Percentiles rank a stretch among this genome's conserved stretches.
Conservation (phyloP, 345 rosid genomes). For the Salix koriyanagi region DNA sequence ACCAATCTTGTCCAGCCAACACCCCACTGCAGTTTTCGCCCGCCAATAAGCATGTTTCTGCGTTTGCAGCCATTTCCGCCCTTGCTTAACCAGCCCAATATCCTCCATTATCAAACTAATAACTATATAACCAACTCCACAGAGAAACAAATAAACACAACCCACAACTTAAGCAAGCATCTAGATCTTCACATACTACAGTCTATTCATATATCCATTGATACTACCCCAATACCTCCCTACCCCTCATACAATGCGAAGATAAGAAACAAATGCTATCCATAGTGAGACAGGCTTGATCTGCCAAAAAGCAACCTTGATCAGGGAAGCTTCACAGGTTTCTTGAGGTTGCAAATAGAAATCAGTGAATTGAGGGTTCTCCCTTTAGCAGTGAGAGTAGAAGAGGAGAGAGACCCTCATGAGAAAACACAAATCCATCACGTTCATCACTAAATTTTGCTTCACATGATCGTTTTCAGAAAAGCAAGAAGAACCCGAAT, state of each 20-base stretch:
- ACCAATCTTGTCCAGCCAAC: conserved; percentile 51
- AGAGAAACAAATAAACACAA: background rate
- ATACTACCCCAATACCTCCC: background rate
- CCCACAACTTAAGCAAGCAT: background rate
- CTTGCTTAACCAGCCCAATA: conserved; percentile 78
- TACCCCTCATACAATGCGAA: background rate
- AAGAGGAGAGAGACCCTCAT: background rate
- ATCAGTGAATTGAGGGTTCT: background rate
- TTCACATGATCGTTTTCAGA: background rate
- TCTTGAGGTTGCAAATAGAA: background rate
- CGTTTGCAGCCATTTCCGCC: conserved; percentile 79
- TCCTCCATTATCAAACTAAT: conserved; percentile 59
- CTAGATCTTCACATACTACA: background rate
- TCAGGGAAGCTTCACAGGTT: background rate
- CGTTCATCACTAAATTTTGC: background rate
- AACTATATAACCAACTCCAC: background rate
- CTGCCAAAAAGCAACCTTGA: background rate
- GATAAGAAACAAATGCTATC: background rate
- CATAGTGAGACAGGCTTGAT: conserved; percentile 2
- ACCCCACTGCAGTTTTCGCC: conserved; percentile 36
- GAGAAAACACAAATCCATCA: background rate
- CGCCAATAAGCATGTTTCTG: conserved; percentile 55
- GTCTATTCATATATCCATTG: conserved; percentile 6
- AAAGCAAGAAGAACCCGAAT: background rate
- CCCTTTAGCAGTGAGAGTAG: background rate